phyloP scores from a whole-genome alignment of 257 asterid genomes.

The Solanum appendiculatum region DNA sequence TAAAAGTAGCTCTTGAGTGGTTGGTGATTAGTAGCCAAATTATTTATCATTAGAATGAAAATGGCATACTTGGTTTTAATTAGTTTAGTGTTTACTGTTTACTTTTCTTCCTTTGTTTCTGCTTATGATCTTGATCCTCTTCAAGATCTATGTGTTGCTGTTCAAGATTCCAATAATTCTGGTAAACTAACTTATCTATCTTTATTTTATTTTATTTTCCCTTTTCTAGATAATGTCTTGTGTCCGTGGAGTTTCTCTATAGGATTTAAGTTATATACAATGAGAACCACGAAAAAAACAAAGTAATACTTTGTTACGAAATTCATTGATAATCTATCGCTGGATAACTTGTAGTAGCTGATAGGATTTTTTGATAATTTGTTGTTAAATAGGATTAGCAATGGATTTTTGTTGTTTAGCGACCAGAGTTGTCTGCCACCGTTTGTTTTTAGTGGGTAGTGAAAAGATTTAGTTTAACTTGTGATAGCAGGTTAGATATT shows the following conservation, averaged over 20 bases:
- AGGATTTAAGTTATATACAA: neutral
- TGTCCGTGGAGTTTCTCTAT: neutral
- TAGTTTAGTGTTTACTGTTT: neutral
- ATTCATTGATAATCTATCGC: neutral
- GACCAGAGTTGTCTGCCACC: neutral
- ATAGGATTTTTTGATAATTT: neutral
- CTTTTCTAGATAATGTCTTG: neutral
- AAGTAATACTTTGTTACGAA: neutral
- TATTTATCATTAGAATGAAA: neutral
- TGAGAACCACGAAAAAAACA: neutral
- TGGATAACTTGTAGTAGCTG: neutral
- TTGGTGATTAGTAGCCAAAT: neutral
- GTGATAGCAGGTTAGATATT: neutral
- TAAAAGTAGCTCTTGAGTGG: neutral
- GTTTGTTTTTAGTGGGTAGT: neutral
- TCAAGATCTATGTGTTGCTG: neutral
- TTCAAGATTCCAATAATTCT: neutral
- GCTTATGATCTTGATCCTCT: conserved; percentile 1
- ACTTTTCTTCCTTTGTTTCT: neutral
- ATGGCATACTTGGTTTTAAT: neutral
- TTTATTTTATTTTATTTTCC: neutral
- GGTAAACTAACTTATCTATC: neutral
- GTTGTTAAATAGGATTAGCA: neutral
- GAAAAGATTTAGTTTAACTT: neutral
- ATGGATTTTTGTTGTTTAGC: neutral